phyloP scores from a whole-genome alignment of 108 stramenopile genomes.

The Pseudonitzschia pungens region DNA sequence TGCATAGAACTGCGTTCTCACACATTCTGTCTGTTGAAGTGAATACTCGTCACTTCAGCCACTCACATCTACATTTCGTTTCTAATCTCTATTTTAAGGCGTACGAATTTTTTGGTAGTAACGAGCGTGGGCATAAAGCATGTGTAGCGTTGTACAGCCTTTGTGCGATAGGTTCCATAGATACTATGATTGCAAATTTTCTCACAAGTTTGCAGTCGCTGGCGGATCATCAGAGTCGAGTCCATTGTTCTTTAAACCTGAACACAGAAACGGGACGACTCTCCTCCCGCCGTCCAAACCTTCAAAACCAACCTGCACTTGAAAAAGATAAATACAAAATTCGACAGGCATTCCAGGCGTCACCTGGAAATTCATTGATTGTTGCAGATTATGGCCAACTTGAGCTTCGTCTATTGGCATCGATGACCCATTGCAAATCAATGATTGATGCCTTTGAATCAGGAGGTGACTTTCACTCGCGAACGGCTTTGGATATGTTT shows the following conservation, averaged over 20 bases:
- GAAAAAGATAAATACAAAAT: conserved; percentile 97
- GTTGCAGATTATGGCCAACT: conserved; percentile 99
- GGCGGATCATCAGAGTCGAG: conserved; percentile 87
- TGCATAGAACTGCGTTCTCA: not conserved
- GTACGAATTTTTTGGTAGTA: conserved; percentile 83
- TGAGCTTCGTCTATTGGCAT: conserved; percentile 94
- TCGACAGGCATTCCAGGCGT: conserved; percentile 90
- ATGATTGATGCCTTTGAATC: conserved; percentile 97
- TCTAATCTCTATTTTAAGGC: conserved; percentile 38
- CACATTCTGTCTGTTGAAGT: too few species aligned
- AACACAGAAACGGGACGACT: conserved; percentile 99
- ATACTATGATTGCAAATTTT: conserved; percentile 96
- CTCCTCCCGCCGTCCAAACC: conserved; percentile 93
- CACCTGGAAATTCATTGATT: conserved; percentile 90
- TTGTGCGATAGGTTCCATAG: conserved; percentile 88
- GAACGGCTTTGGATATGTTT: conserved; percentile 99
- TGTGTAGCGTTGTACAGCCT: conserved; percentile 91
- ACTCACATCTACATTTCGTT: not conserved
- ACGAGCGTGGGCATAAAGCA: conserved; percentile 83
- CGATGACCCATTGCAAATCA: conserved; percentile 92
- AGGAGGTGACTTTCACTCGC: conserved; percentile 98
- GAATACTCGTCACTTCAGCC: not conserved
- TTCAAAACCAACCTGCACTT: conserved; percentile 99
- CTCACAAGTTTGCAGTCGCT: conserved; percentile 84
- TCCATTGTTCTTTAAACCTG: conserved; percentile 96